Base-by-base conservation (phyloP, 352 stramenopile species). In the Globisporangium emineosum region DNA sequence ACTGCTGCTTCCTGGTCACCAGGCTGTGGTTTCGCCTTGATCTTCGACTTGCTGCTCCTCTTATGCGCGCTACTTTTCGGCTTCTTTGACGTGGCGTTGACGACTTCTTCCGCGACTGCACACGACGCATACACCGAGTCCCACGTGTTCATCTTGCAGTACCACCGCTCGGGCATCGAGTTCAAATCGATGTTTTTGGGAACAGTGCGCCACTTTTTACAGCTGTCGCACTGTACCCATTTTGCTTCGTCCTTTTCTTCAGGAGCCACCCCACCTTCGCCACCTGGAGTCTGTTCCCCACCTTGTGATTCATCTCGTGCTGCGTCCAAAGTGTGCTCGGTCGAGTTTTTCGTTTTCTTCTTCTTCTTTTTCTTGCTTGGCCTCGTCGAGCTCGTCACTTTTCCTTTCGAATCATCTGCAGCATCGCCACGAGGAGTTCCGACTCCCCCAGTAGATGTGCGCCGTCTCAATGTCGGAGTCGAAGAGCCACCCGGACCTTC, bases 211-310 rank as follows among this genome's bases (percentile, higher is more conserved):
- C 96, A 99, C 69, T 98, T 98, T 37, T 90, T 86, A 78, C 96
- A 99, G 35, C 77, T 80, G 57, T 99, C 96, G 63, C 96, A 99
- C 71, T 98, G 94, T 0, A 98, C 97, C 97, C 97, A 99, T 61
- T 93, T 93, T 3, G 83, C 80, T 57, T 97, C 86, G 3, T 83
- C 82, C 12, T 79, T 73, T 45, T 66, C 67, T 69, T 73, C 57
- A 37, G 53, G 45, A 2, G 55, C 47, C 1, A 68, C 63, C 4
- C 76, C 69, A 4, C 73, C 78, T 13, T 72, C 57, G 15, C 60
- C 47, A 42, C 1, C 56, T 72, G 27, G 64, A 70, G 10, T 68
- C 62, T 13, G 64, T 50, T 70, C 62, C 30, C 69, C 73, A 13
- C 70, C 43, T 12, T 64, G 63, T 37, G 35, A 3, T 27, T 72